Evolutionary conservation across 1,284 basidiomycete genomes (phyloP).

Genomic region (Fomitiporia mediterranea): DNA sequence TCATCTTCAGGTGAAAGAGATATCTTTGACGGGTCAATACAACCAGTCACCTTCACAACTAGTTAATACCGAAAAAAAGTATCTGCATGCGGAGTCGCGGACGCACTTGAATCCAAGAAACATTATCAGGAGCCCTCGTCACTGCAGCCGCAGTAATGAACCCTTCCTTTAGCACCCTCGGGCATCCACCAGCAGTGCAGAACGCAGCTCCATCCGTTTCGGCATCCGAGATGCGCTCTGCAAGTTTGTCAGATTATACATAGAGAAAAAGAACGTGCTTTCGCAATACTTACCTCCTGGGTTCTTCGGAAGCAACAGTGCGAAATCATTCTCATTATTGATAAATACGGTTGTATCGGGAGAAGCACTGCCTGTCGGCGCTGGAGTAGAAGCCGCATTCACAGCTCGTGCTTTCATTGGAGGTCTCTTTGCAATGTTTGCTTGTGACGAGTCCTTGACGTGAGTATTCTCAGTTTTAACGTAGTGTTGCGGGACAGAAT

Average conservation of each 20-base stretch:
- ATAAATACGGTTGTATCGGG: conserved; percentile 39
- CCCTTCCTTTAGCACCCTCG: conserved; percentile 32
- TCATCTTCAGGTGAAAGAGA: conserved; percentile 35
- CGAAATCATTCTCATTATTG: conserved; percentile 33
- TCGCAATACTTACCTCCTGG: conserved; percentile 32
- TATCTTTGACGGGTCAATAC: conserved; percentile 39
- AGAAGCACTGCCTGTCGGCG: conserved; percentile 40
- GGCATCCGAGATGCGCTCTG: conserved; percentile 42
- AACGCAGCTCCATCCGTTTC: conserved; percentile 38
- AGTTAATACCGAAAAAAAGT: neutral
- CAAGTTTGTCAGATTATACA: neutral
- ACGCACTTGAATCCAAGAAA: conserved; percentile 40
- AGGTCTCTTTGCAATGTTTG: neutral
- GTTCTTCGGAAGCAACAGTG: conserved; percentile 36
- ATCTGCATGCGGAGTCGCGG: neutral
- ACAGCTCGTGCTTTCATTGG: neutral
- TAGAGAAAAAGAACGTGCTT: neutral
- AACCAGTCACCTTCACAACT: conserved; percentile 42
- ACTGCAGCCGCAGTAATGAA: conserved; percentile 41
- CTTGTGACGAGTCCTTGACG: neutral
- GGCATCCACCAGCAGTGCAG: conserved; percentile 35
- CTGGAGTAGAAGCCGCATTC: conserved; percentile 36
- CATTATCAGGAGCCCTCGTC: conserved; percentile 32
- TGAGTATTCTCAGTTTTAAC: neutral
- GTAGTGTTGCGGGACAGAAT: neutral